These are phyloP conservation scores for Rhizopogon parksii DNA, from an alignment of 1,284 basidiomycete genomes.

Conservation along the genomic window DNA sequence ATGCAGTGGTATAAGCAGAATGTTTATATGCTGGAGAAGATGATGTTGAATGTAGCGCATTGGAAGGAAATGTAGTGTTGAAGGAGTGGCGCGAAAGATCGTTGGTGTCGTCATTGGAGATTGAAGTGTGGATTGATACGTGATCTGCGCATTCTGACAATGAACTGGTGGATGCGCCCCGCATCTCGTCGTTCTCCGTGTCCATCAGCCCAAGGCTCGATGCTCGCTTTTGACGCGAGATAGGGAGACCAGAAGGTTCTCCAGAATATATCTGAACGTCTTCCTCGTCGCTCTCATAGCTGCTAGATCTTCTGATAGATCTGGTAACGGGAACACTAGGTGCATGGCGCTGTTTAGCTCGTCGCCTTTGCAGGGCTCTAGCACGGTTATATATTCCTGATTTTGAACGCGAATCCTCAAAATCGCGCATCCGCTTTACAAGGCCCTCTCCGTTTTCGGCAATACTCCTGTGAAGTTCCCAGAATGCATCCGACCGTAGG, in stretches of 20 bases:
- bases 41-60: conserved; percentile 19
- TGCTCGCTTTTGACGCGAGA: conserved; percentile 33
- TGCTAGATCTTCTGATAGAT: conserved; percentile 10
- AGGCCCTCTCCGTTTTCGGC: conserved; percentile 58
- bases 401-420: conserved; percentile 46
- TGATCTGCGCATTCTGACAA: conserved; percentile 16
- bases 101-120: conserved; percentile 6
- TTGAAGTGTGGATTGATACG: conserved; percentile 10
- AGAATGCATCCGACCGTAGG: conserved; percentile 55
- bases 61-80: neutral
- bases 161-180: conserved; percentile 5
- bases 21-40: conserved; percentile 23
- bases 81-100: conserved; percentile 6
- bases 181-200: conserved; percentile 21
- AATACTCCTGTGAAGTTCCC: conserved; percentile 55
- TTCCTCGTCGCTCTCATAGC: conserved; percentile 42
- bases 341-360: conserved; percentile 30
- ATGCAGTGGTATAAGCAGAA: conserved; percentile 19
- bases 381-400: conserved; percentile 31
- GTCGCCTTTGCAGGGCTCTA: conserved; percentile 32
- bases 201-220: conserved; percentile 38
- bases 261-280: conserved; percentile 51
- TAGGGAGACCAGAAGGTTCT: conserved; percentile 22
- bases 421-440: conserved; percentile 66
- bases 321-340: conserved; percentile 19